Base-by-base conservation (phyloP, 1,139 yeast species). In the Suhomyces coccinellae region DNA sequence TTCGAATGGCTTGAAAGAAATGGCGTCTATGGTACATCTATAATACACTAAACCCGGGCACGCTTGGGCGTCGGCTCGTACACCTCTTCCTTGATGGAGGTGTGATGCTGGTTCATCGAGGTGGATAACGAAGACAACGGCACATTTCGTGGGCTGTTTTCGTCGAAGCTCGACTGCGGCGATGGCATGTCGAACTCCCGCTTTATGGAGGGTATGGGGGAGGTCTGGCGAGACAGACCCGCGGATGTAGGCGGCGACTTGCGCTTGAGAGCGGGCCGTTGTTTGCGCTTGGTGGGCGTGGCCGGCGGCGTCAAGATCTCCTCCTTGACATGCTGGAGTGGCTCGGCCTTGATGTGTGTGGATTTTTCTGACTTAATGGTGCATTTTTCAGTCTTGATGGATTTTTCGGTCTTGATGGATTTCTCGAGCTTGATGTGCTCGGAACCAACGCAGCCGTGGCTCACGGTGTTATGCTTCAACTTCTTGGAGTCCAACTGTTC, bases 401-500 rank as follows among this genome's bases (percentile, higher is more conserved):
- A 38, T 26, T 36, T 45, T 40, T 39, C 47, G 13, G 31, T 14
- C 26, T 44, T 44, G 15, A 39, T 41, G 10, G 12, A 3, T 20
- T 33, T 33, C 38, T 38, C 40, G 40, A 49, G 44, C 38, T 38
- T 38, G 48, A 48, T 49, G 16, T 44, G 31, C 27, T 45, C 33
- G 35, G 22, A 16, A 7, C 26, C 22, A 2, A 11, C 32, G 15
- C 17, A 6, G 26, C 38, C 50, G 46, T 44, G 28, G 44, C 41
- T 40, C 41, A 45, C 33, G n/a, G 36, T 43, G 38, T 52, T 59
- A 39, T 49, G 58, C 47, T 62, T 66, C 45, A 73, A 63, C 53
- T 68, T 71, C 66, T 70, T 70, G 24, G 75, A 66, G 54, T 75
- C 79, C 36, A 72, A 60, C 54, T 75, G 79, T 48, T 75, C 75